Evolutionary conservation across 2,329 filamentous ascomycete species (phyloP), one percentile per base, ranked within the genome.

Genomic region (Xylaria arbuscula): DNA sequence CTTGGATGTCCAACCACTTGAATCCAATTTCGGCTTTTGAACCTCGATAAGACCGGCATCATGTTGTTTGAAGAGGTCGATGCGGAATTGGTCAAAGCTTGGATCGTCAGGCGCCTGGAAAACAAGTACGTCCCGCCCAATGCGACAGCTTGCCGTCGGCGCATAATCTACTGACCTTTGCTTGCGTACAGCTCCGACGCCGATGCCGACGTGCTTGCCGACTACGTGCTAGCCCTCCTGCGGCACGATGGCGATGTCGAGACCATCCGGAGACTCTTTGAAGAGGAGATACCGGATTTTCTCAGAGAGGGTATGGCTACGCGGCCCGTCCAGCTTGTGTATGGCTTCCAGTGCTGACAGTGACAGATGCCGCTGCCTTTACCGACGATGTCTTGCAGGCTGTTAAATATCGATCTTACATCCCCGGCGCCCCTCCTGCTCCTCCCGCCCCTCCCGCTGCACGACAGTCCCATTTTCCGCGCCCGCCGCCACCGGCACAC

Each of bases 171-270:
- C 63, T 69, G 28, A 67, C 66, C 51, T 54, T n/a, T 59, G 22
- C 38, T 62, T 32, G 57, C 67, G n/a, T 56, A 34, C 70, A 93
- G 92, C 62, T 93, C 91, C 34, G 92, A 94, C 75, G 92, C 92
- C 59, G 93, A 96, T 77, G 88, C 90, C 38, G 92, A 94, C 75
- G 92, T 95, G 5, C 88, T 96, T 2, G 92, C 92, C 55, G 93
- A 96, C 74, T 96, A 94, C 77, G 90, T 95, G n/a, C 85, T 94
- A 69, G 92, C 92, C 7, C 86, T 96, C 22, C 82, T 95, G 54
- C 87, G 88, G 63, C 89, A 92, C 69, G 91, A 93, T 72, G 90
- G 90, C 69, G 84, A 88, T 59, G 82, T 86, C 48, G 84, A 85
- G n/a, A 84, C 87, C 22, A 89, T 94, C 62, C 87, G 89, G 75